These are phyloP conservation scores for Phytophthora cajani DNA, from an alignment of 352 stramenopile species.

Conservation along the genomic window DNA sequence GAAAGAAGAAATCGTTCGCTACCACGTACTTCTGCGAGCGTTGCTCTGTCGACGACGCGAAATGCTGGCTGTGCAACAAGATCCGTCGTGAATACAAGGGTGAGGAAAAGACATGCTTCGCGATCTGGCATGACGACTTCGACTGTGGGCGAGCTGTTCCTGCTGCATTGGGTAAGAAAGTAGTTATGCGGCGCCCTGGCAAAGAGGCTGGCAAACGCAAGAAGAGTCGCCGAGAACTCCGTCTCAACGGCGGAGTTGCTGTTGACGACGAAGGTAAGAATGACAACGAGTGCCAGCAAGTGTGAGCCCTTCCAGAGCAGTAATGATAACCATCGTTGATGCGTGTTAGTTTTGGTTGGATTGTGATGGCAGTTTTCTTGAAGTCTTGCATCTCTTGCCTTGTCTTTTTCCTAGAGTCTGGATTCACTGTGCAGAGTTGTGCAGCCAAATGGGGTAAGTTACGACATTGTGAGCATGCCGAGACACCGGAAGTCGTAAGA, in stretches of 20 bases:
- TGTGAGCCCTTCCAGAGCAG: too few relatives aligned
- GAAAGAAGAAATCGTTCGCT: slow-evolving; percentile 3
- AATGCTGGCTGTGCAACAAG: slow-evolving; percentile 27
- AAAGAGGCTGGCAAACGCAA: slow-evolving; percentile 17
- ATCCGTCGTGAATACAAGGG: slow-evolving; percentile 5
- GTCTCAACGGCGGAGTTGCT: neutral
- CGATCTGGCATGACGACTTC: slow-evolving; percentile 40
- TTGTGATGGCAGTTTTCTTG: too few relatives aligned
- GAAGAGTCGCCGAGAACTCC: slow-evolving; percentile 19
- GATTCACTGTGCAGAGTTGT: neutral
- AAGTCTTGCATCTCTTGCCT: neutral
- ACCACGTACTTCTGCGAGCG: slow-evolving; percentile 13
- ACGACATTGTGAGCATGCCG: slow-evolving; percentile 1
- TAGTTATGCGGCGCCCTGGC: slow-evolving; percentile 24
- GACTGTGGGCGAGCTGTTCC: slow-evolving; percentile 10
- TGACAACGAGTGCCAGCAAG: slow-evolving; percentile 1
- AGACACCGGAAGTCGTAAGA: slow-evolving; percentile 4
- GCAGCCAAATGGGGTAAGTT: slow-evolving; percentile 7
- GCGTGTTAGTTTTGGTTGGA: too few relatives aligned
- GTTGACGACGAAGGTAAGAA: neutral
- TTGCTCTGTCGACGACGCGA: slow-evolving; percentile 22
- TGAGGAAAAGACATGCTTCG: slow-evolving; percentile 23
- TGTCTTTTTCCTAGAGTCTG: neutral
- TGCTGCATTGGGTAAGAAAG: neutral
- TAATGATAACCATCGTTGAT: too few relatives aligned